These are phyloP conservation scores for Geotrichum macrosporum DNA, from an alignment of 1,139 yeast genomes.

Conservation along the genomic window DNA sequence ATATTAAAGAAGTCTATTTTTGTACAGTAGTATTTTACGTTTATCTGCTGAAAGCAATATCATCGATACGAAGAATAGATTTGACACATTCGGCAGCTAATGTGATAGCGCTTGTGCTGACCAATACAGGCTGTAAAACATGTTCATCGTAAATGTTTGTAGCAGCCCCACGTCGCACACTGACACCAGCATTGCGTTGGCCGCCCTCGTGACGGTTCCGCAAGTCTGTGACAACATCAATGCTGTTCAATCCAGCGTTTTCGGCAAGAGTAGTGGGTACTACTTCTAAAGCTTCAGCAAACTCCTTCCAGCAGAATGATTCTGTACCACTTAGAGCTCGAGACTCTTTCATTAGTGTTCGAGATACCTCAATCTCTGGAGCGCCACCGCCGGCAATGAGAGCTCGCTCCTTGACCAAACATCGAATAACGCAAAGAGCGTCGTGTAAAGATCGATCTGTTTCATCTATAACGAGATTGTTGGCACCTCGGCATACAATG, in stretches of 20 bases:
- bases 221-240: slow-evolving; percentile 90
- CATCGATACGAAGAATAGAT: slow-evolving; percentile 89
- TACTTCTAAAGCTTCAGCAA: slow-evolving; percentile 92
- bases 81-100: slow-evolving; percentile 96
- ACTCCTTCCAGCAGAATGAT: slow-evolving; percentile 91
- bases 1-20: no score
- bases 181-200: slow-evolving; percentile 90
- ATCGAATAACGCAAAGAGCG: slow-evolving; percentile 93
- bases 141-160: slow-evolving; percentile 90
- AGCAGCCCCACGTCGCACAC: slow-evolving; percentile 90
- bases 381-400: slow-evolving; percentile 99
- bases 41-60: slow-evolving; percentile 77
- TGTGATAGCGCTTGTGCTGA: slow-evolving; percentile 90
- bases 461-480: slow-evolving; percentile 84
- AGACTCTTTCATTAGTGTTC: slow-evolving; percentile 73
- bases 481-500: slow-evolving; percentile 92
- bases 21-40: no score
- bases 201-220: slow-evolving; percentile 90
- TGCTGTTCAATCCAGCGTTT: slow-evolving; percentile 94
- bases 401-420: slow-evolving; percentile 90
- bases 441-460: slow-evolving; percentile 97
- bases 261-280: slow-evolving; percentile 97
- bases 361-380: slow-evolving; percentile 94
- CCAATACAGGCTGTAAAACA: slow-evolving; percentile 93
- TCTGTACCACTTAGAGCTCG: slow-evolving; percentile 86